These are phyloP conservation scores for Rubus idaeus DNA, from an alignment of 306 rosid genomes.

Conservation along the genomic window DNA sequence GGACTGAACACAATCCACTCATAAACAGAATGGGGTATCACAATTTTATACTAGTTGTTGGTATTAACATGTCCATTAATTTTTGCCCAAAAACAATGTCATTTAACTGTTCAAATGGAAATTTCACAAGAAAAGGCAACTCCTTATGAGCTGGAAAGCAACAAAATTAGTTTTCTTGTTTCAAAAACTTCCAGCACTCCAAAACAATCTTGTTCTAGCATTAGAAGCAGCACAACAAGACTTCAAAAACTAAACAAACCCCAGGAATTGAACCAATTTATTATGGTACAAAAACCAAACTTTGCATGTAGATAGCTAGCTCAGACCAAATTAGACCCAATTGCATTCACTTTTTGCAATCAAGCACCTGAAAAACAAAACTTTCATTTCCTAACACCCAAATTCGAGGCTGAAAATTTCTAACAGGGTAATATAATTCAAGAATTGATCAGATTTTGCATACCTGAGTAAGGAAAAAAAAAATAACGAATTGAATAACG, in stretches of 20 bases:
- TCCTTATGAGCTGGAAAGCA: constrained; percentile 9
- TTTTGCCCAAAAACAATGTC: neutral
- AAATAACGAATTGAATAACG: neutral
- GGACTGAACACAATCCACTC: neutral
- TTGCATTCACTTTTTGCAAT: neutral
- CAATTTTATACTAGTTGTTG: neutral
- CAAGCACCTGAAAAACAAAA: neutral
- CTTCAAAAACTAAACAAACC: neutral
- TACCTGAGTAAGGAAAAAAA: constrained; percentile 11
- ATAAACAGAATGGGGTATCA: neutral
- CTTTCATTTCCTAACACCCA: neutral
- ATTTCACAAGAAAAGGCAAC: neutral
- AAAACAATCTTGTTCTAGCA: neutral
- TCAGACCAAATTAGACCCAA: constrained; percentile 1
- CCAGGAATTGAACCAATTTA: neutral
- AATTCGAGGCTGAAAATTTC: constrained; percentile 10
- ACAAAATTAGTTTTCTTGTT: neutral
- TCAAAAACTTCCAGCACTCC: neutral
- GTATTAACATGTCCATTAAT: neutral
- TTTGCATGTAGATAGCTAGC: neutral
- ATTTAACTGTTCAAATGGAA: neutral
- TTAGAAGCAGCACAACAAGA: neutral
- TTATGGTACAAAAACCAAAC: neutral
- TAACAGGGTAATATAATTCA: neutral
- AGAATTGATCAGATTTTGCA: neutral